A percentile compares a stretch with the other conserved stretches of the same genome.
phyloP scores from a whole-genome alignment of 2,329 filamentous ascomycete genomes.

The Neonectria neomacrospora region DNA sequence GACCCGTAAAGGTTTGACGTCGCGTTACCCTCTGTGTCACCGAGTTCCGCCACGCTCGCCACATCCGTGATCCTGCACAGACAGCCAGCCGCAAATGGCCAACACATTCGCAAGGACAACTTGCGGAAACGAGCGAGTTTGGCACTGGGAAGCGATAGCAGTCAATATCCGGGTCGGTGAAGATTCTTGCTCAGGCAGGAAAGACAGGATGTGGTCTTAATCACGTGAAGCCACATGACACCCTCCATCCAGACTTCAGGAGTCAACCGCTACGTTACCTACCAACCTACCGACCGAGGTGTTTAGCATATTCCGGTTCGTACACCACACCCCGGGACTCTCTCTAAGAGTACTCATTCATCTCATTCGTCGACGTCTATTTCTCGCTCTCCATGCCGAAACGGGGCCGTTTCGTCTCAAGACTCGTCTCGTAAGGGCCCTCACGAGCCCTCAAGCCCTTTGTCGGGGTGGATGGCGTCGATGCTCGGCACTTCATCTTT shows the following conservation, averaged over 20 bases:
- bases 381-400: neutral
- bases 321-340: neutral
- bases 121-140: neutral
- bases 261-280: neutral
- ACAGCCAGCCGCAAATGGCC: constrained; percentile 2
- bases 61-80: constrained; percentile 19
- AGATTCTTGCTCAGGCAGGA: neutral
- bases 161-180: neutral
- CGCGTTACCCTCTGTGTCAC: constrained; percentile 32
- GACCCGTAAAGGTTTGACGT: constrained; percentile 25
- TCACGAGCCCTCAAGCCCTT: neutral
- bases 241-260: neutral
- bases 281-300: neutral
- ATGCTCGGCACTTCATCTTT: constrained; percentile 10
- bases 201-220: neutral
- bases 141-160: neutral
- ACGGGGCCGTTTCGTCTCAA: neutral
- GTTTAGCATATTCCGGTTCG: neutral
- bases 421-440: neutral
- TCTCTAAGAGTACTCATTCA: neutral
- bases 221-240: neutral
- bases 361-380: neutral
- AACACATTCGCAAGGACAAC: constrained; percentile 1
- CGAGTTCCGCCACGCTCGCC: constrained; percentile 30
- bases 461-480: neutral